phyloP scores from a whole-genome alignment of 768 basidiomycete species.

The Pleurotus tuber-regium region DNA sequence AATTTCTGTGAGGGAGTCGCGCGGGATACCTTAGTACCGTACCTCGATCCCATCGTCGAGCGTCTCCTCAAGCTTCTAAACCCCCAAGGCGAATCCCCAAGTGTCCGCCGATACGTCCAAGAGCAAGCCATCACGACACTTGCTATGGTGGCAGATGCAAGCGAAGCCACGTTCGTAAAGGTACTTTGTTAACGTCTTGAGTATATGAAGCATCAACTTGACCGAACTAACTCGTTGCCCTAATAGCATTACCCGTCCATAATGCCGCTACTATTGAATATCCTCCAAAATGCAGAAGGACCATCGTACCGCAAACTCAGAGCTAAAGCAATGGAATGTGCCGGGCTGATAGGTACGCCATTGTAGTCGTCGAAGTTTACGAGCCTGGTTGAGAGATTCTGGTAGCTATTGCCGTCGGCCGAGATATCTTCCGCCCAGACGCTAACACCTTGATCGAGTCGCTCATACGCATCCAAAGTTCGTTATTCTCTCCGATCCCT shows the following conservation, averaged over 20 bases:
- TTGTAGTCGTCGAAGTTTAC: background rate
- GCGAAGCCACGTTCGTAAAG: conserved; percentile 75
- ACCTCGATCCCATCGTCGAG: conserved; percentile 78
- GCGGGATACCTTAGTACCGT: conserved; percentile 67
- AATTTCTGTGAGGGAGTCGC: conserved; percentile 91
- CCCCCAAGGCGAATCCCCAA: conserved; percentile 42
- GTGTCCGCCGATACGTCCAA: conserved; percentile 64
- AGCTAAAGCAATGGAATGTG: conserved; percentile 90
- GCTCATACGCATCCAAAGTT: conserved; percentile 78
- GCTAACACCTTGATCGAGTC: conserved; percentile 68
- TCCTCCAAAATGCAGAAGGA: conserved; percentile 70
- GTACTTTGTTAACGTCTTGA: conserved; percentile 31
- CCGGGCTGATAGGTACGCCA: conserved; percentile 73
- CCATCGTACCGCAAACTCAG: conserved; percentile 65
- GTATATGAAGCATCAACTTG: conserved; percentile 9
- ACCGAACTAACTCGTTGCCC: background rate
- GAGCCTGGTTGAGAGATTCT: background rate
- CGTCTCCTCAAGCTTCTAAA: conserved; percentile 66
- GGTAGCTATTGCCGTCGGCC: conserved; percentile 82
- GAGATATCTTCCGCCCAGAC: conserved; percentile 75
- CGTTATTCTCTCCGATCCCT: conserved; percentile 16
- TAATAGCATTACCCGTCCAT: conserved; percentile 69
- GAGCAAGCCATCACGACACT: conserved; percentile 87
- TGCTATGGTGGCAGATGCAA: conserved; percentile 87
- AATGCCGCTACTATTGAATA: conserved; percentile 78